Base-by-base conservation (phyloP, 768 basidiomycete species). In the Amanita phalloides region DNA sequence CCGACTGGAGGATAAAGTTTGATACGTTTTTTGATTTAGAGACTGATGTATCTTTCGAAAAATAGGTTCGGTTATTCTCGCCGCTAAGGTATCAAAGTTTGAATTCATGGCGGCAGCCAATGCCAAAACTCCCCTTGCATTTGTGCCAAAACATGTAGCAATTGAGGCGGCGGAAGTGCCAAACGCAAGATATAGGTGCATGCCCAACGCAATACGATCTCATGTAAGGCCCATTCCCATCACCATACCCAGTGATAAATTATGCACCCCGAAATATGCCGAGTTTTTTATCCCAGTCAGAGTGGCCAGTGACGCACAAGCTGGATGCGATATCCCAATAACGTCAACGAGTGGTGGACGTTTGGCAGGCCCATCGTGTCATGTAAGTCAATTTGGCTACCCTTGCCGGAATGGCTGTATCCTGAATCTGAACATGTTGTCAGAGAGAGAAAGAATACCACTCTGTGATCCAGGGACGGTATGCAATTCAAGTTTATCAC, bases 291-390 rank as follows among this genome's bases (percentile, higher is more conserved):
- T 11, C 21, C 28, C n/a, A 30, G 17, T 11, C 21, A 45, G 9
- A 33, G 13, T 13, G 3, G 26, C 8, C 14, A 20, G 37, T 14
- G 13, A 36, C 44, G 4, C 46, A 35, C 69, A 85, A 87, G 48
- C 74, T 68, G 11, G 73, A 72, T 13, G 63, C 35, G 74, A 66
- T 49, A 65, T 59, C 2, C 84, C 84, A 49, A 87, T 81, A 4
- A 69, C 66, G 5, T 58, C 58, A 48, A 71, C 53, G 32, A 73
- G 66, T 10, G 82, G 71, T 64, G 76, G 8, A 86, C 90, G 60
- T 93, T 93, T 43, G 89, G 86, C 45, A 90, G 58, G 17, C 90
- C 90, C 90, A 92, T 92, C 49, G 81, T 78, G 17, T 83, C 82
- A 53, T 71, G 66, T 55, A 86, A 55, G 55, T 88, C 61, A 85